A percentile compares a stretch with the other conserved stretches of the same genome.
Conservation (phyloP, 2,329 filamentous ascomycete species). For the Myriosclerotinia duriaeana region DNA sequence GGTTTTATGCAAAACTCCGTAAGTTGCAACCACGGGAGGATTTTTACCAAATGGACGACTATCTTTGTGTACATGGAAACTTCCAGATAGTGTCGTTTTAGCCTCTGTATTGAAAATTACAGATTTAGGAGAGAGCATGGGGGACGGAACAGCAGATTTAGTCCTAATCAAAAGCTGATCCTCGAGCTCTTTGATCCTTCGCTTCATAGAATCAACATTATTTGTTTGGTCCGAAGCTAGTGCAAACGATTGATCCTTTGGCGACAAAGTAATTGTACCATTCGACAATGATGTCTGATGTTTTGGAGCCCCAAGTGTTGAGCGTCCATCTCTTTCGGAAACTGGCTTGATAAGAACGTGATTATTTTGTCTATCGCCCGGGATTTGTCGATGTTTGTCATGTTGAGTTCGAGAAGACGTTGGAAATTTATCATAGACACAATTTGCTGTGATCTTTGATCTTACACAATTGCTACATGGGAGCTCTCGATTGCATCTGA, state of each 20-base stretch:
- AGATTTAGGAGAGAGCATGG: background rate
- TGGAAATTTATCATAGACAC: slow-evolving; percentile 48
- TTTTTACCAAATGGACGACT: slow-evolving; percentile 39
- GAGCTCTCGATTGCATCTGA: slow-evolving; percentile 58
- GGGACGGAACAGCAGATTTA: background rate
- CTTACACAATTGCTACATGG: slow-evolving; percentile 62
- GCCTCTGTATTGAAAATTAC: background rate
- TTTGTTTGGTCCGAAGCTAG: background rate
- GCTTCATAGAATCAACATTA: background rate
- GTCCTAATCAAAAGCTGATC: background rate
- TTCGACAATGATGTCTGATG: background rate
- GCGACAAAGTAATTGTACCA: background rate
- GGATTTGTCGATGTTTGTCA: background rate
- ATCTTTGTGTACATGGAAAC: background rate
- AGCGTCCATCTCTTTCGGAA: background rate
- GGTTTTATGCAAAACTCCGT: slow-evolving; percentile 54
- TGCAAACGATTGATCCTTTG: background rate
- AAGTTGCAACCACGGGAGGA: slow-evolving; percentile 41
- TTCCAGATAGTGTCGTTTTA: background rate
- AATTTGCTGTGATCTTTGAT: slow-evolving; percentile 51
- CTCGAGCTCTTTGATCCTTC: background rate
- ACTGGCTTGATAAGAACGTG: background rate
- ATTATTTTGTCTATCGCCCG: background rate
- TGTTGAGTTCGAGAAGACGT: slow-evolving; percentile 21
- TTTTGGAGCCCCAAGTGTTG: background rate